Evolutionary conservation across 257 asterid species (phyloP), one percentile per base, ranked within the genome.

Genomic region (Rhazya stricta): DNA sequence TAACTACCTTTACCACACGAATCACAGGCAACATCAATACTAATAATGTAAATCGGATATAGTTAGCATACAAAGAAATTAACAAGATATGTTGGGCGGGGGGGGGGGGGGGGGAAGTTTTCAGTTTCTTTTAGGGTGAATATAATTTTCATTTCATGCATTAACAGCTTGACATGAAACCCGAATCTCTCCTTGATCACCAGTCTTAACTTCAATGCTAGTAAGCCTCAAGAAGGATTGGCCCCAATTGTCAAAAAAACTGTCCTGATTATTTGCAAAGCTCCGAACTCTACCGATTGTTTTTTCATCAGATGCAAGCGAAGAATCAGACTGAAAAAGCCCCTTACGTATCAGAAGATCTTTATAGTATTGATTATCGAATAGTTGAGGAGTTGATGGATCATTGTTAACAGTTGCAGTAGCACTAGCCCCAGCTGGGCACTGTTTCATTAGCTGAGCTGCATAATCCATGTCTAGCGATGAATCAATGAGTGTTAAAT

Each of bases 291-390:
- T 78, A 12, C 71, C 53, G 61, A 67, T 83, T 5, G 95, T 83
- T 69, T 84, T 84, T 57, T 25, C 76, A 54, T 91, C 96, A 42
- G 62, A 78, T 6, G 87, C 29, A 70, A 91, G 80, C 0, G 85
- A 86, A 13, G 96, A 88, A 85, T 91, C 97, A 6, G 96, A 90
- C 30, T 89, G 95, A 69, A 91, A 88, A 58, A 90, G 84, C 7
- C 96, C 96, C 72, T 76, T 91, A 67, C 86, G 91, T 2, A 74
- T 81, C 0, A 83, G 66, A 75, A 91, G 68, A 50, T 83, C 81
- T 81, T 76, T 88, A 79, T 81, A 90, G 74, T 90, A 91, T 65
- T 79, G 78, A 70, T 91, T 91, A 61, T 91, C 97, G 42, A 91
- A 91, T 37, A 75, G 45, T 18, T 60, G 76, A 29, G 97, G 95